Evolutionary conservation across 345 rosid species (phyloP), one percentile per base, ranked within the genome.

Genomic region (Hypericum perforatum): DNA sequence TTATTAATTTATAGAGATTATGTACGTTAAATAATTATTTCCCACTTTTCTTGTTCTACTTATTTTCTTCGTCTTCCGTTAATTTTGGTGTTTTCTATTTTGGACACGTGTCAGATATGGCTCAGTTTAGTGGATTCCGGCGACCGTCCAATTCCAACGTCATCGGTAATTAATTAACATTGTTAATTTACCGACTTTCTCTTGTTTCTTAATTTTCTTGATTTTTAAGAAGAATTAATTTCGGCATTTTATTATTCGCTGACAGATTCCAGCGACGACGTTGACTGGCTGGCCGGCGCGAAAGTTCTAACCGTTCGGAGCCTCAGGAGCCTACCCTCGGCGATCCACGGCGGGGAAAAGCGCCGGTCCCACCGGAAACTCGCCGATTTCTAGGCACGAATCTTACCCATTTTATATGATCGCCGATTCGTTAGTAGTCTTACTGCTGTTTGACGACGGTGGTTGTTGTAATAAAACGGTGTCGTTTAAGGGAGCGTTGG

Each of bases 81-180:
- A 6, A 9, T 9, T 57, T 7, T 57, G 9, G 56, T 52, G 48
- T 11, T 42, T 44, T 16, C 14, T 39, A 52, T 44, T 14, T 9
- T 58, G 37, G 39, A 37, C 7, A 43, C 29, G 37, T 60, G 62
- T 47, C 84, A 91, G 98, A 91, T 79, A 80, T 88, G 76, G 86
- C 81, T 61, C 79, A 76, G 53, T 87, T 91, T 67, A 77, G 69
- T 22, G 76, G 84, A 67, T 74, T 85, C 74, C 73, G 72, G 69
- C 79, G 58, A 41, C 14, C 58, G 29, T 60, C 78, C 8, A 70
- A 74, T 49, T 22, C 32, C 32, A 22, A 22, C 32, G 70, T 45
- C 51, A 39, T 67, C 76, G 92, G 96, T 91, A 74, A 45, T 12
- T 16, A 32, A 29, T 32, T 43, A 5, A 54, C 7, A 9, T 44